Evolutionary conservation across 371 early-diverging fungal species (phyloP).

Genomic region (Syncephalastrum monosporum): DNA sequence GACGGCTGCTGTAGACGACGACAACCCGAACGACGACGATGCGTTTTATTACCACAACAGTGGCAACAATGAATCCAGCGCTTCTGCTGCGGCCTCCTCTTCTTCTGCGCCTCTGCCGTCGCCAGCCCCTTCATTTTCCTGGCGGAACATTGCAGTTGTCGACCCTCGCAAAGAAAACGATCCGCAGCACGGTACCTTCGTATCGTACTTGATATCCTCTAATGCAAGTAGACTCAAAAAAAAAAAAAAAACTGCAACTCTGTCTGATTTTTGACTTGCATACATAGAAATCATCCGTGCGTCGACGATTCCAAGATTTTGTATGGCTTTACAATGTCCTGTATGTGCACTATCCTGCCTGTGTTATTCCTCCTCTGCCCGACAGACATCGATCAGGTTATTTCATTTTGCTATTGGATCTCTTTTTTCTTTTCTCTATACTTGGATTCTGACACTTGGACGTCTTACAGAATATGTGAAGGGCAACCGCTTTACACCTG

Average conservation of each 20-base stretch:
- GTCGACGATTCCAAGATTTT: slow-evolving; percentile 94
- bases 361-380: slow-evolving; percentile 90
- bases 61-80: too few relatives aligned
- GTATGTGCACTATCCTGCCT: slow-evolving; percentile 71
- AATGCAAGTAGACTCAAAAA: slow-evolving; percentile 37
- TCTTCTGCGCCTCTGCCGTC: too few relatives aligned
- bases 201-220: slow-evolving; percentile 83
- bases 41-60: too few relatives aligned
- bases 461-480: slow-evolving; percentile 79
- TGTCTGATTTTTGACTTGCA: neutral
- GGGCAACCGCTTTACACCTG: slow-evolving; percentile 89
- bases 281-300: slow-evolving; percentile 37
- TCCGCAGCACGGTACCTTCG: slow-evolving; percentile 75
- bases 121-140: neutral
- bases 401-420: slow-evolving; percentile 8
- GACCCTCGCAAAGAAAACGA: slow-evolving; percentile 90
- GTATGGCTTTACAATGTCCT: slow-evolving; percentile 82
- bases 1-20: too few relatives aligned
- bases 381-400: slow-evolving; percentile 89
- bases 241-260: too few relatives aligned
- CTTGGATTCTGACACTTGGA: neutral
- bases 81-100: too few relatives aligned
- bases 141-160: slow-evolving; percentile 46
- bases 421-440: neutral
- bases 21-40: too few relatives aligned